These are phyloP conservation scores for Beauveria pseudobassiana DNA, from an alignment of 2,329 filamentous ascomycete species.

Conservation along the genomic window DNA sequence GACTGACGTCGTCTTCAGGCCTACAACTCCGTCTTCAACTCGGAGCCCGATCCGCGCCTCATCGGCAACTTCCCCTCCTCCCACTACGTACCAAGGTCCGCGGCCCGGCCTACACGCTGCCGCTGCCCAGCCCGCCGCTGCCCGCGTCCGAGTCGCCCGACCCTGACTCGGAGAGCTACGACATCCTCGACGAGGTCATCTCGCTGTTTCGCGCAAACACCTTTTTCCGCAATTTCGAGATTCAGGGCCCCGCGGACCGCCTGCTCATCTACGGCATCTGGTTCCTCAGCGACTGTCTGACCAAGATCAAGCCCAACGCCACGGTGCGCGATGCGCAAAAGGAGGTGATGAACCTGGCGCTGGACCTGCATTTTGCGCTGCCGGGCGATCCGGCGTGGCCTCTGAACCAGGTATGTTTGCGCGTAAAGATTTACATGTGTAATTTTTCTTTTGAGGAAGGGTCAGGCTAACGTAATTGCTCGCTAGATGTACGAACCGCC, in stretches of 20 bases:
- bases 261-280: slow-evolving; percentile 95
- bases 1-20: slow-evolving; percentile 46
- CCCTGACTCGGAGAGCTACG: slow-evolving; percentile 86
- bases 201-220: slow-evolving; percentile 94
- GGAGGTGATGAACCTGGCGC: slow-evolving; percentile 81
- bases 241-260: slow-evolving; percentile 90
- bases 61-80: slow-evolving; percentile 87
- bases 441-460: no score
- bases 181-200: slow-evolving; percentile 90
- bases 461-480: no score
- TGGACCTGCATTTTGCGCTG: slow-evolving; percentile 88
- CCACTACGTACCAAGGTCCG: slow-evolving; percentile 91
- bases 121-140: slow-evolving; percentile 48
- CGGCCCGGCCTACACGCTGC: slow-evolving; percentile 86
- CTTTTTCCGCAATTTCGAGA: slow-evolving; percentile 99
- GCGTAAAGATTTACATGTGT: not conserved
- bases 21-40: slow-evolving; percentile 97
- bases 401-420: slow-evolving; percentile 63
- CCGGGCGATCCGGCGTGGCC: slow-evolving; percentile 91
- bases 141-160: slow-evolving; percentile 59
- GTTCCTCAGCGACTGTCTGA: slow-evolving; percentile 84
- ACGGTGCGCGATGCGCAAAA: slow-evolving; percentile 52
- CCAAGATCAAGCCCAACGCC: slow-evolving; percentile 75
- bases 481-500: slow-evolving; percentile 79
- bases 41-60: slow-evolving; percentile 58